These are phyloP conservation scores for Pythium scleroteichum DNA, from an alignment of 352 stramenopile species.

Conservation along the genomic window DNA sequence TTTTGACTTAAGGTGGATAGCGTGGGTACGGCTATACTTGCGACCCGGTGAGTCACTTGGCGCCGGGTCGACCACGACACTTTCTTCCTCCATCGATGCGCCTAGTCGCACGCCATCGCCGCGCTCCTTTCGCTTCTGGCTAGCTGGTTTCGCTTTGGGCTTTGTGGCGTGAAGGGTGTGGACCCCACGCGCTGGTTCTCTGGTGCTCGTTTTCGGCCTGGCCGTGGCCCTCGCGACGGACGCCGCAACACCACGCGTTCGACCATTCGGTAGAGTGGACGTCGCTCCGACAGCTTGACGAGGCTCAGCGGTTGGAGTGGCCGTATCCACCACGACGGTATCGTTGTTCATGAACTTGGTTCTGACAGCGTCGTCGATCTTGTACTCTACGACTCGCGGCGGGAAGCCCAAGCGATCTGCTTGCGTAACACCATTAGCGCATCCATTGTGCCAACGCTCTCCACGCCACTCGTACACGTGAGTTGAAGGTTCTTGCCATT, in stretches of 20 bases:
- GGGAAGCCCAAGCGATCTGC: slow-evolving; percentile 74
- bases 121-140: slow-evolving; percentile 36
- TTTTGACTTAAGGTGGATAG: slow-evolving; percentile 72
- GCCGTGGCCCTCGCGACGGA: slow-evolving; percentile 22
- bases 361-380: slow-evolving; percentile 42
- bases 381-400: slow-evolving; percentile 42
- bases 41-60: slow-evolving; percentile 2
- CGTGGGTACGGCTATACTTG: slow-evolving; percentile 55
- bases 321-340: slow-evolving; percentile 57
- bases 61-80: slow-evolving; percentile 16
- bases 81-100: slow-evolving; percentile 41
- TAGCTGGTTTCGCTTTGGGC: neutral
- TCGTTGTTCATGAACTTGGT: slow-evolving; percentile 63
- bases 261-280: slow-evolving; percentile 10
- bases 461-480: slow-evolving; percentile 46
- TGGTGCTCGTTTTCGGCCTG: slow-evolving; percentile 6
- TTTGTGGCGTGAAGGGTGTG: slow-evolving; percentile 46
- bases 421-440: slow-evolving; percentile 3
- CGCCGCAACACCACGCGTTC: slow-evolving; percentile 17
- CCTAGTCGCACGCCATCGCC: slow-evolving; percentile 58
- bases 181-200: slow-evolving; percentile 34
- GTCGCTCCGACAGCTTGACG: slow-evolving; percentile 16
- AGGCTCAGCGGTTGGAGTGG: slow-evolving; percentile 19
- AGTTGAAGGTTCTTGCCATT: slow-evolving; percentile 37
- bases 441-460: too few relatives aligned